Base-by-base conservation (phyloP, 441 rosid genomes). In the Syzygium malaccense region DNA sequence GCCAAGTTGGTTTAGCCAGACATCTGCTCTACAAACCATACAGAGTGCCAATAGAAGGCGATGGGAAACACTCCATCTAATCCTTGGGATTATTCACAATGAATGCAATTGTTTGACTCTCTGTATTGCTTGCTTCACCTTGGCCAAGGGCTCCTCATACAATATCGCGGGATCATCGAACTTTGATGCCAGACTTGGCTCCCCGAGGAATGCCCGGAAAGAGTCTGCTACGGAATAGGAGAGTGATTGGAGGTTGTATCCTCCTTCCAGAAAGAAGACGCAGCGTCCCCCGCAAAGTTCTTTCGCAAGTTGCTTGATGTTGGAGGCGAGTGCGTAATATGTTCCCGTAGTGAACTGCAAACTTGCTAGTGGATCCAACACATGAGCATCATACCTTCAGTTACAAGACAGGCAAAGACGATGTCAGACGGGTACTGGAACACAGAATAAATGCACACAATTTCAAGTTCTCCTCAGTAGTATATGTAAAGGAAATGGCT, bases 201-300 rank as follows among this genome's bases (percentile, higher is more conserved):
- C 99, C 12, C 97, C 98, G 1, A 96, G 95, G 89, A 98, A 94
- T 54, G 99, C 99, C 10, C 98, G 93, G 90, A 98, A 98, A 26
- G 98, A 94, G 91, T 98, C 99, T 14, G 98, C 95, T 53, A 98
- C 98, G 0, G 99, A 98, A 88, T 96, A 89, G 20, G 99, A 95
- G 87, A 98, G 97, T 32, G 99, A 94, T 32, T 95, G 92, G 64
- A 97, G 99, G 92, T 98, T 98, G 94, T 98, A 96, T 55, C 99
- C 99, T 86, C 99, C 99, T 92, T 98, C 99, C 92, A 95, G 90
- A 95, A 96, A 97, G 90, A 97, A 98, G 48, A 97, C 92, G 25
- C 99, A 98, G 13, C 98, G 96, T 3, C 99, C 98, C 7, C 96
- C 95, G 8, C 99, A 97, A 17, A 98, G 93, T 88, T 96, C 97